Base-by-base conservation (phyloP, 2,329 filamentous ascomycete genomes). In the Chalaropsis ovoidea region DNA sequence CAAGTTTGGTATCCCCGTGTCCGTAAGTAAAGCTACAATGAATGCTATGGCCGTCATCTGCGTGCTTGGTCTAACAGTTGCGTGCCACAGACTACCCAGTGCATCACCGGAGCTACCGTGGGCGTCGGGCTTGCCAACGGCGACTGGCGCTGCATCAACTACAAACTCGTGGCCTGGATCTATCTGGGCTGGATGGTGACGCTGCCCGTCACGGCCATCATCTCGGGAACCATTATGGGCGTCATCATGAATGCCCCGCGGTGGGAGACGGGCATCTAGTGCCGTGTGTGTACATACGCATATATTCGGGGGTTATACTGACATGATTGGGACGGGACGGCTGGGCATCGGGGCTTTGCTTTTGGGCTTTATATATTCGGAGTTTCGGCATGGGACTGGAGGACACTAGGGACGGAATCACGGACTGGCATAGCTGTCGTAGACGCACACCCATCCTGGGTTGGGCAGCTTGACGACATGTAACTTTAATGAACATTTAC, bases 161-260 rank as follows among this genome's bases (percentile, higher is more conserved):
- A 75, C 68, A 75, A 77, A 68, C 75, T 79, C 67, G 76, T 79
- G 19, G 77, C 73, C 11, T 78, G 78, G 71, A 77, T 81, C 63
- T 74, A 81, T 58, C 70, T 77, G 58, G 78, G 79, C 3, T 82
- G 80, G 80, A 70, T 82, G 56, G 72, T 80, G 58, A 82, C 80
- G 0, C 74, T 82, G 11, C 80, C 80, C 0, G 74, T 78, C n/a
- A 78, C 80, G 39, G 80, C 75, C 3, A 70, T 79, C 3, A 73
- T 83, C 7, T 79, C 77, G 6, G 82, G 82, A 5, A 76, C 77
- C 35, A 69, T 82, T 52, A 83, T 83, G 81, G 81, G 75, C 0
- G 72, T 83, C 10, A 76, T 83, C 6, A 73, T 84, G 45, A 82
- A 83, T 68, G 79, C 81, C 15, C 81, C 81, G 2, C 72, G 73